Base-by-base conservation (phyloP, 495 filamentous ascomycete species). In the Parachaetomium inaequale region DNA sequence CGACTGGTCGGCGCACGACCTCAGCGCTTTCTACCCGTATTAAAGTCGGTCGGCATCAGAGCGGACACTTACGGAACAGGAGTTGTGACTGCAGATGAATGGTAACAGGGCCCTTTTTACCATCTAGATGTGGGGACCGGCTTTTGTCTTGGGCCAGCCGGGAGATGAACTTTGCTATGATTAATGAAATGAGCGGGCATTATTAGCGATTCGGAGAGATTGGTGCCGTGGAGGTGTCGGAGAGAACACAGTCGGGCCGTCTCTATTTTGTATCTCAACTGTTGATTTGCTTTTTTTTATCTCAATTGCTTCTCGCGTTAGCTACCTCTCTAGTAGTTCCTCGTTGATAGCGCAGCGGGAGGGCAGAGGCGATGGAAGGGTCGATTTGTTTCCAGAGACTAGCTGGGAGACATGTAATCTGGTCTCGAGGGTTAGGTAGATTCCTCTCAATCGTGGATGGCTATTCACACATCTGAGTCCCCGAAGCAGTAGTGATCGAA, bases 1-100 rank as follows among this genome's bases (percentile, higher is more conserved):
- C 19, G 78, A 80, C 28, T 80, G 78, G 78, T 62, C 73, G 32
- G 55, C 67, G n/a, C 65, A 74, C 4, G 76, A 78, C 4, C 71
- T 71, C 17, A 65, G 64, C 17, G 64, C 59, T 14, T 75, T 70
- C 52, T 61, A 72, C 56, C 70, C 46, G n/a, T 62, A 66, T 21
- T 70, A 63, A 65, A 26, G 15, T 11, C 21, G 29, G 59, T 29
- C 12, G 21, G 29, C 7, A 7, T 26, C 43, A 23, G 60, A 55
- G n/a, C 8, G 29, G 26, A 19, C 10, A 19, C 31, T 45, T 29
- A n/a, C 34, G 25, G 21, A 34, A 21, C 23, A 10, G 42, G 36
- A 51, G n/a, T 29, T 17, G 15, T 28, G 29, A 46, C 5, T 46
- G 42, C 42, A 46, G 2, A 7, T 19, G 62, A 40, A 50, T 55